phyloP scores from a whole-genome alignment of 306 rosid genomes.

The Argentina anserina region DNA sequence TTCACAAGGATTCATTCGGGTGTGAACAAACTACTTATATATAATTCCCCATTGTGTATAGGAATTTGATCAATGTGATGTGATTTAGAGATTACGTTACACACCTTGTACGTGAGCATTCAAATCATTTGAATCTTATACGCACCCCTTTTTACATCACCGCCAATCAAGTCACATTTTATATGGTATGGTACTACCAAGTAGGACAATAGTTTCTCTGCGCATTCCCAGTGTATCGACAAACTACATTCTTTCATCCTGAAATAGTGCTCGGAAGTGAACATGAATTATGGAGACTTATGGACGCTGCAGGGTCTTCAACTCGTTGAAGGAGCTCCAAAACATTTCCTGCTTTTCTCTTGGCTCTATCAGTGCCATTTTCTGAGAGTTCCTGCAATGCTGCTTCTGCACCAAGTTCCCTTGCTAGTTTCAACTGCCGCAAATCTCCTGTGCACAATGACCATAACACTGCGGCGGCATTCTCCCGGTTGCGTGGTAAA shows the following conservation, averaged over 20 bases:
- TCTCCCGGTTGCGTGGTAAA: constrained; percentile 92
- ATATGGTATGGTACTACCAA: neutral
- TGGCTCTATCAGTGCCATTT: constrained; percentile 93
- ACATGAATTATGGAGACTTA: constrained; percentile 2
- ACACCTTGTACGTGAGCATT: too few species aligned
- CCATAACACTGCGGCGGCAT: constrained; percentile 87
- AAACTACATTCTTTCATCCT: neutral
- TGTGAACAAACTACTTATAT: neutral
- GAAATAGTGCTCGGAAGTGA: constrained; percentile 10
- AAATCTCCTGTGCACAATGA: constrained; percentile 65
- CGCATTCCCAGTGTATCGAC: neutral
- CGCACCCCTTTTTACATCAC: neutral
- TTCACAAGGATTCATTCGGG: neutral
- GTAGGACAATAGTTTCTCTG: neutral
- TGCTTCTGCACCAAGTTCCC: constrained; percentile 74
- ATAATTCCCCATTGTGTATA: neutral
- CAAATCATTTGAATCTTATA: neutral
- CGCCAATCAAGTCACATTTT: neutral
- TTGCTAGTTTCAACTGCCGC: constrained; percentile 65
- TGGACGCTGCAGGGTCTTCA: constrained; percentile 36
- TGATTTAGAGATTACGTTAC: neutral
- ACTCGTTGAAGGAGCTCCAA: constrained; percentile 59
- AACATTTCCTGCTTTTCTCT: constrained; percentile 82
- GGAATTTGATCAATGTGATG: neutral
- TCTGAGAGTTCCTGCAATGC: constrained; percentile 78